These are phyloP conservation scores for Postia placenta DNA, from an alignment of 768 basidiomycete genomes.

Conservation along the genomic window DNA sequence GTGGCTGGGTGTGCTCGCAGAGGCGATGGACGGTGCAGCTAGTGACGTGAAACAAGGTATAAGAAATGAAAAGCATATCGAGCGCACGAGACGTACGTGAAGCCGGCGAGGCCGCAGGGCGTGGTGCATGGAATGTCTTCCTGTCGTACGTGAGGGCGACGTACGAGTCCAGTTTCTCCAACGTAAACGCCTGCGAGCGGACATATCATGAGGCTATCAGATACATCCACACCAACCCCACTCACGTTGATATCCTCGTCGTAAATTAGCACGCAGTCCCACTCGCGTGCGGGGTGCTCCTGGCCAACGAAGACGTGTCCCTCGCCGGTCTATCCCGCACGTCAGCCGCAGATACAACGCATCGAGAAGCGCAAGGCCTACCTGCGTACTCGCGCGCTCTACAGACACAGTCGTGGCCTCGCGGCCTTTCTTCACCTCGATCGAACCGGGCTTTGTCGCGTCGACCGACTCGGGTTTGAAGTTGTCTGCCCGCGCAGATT, in stretches of 20 bases:
- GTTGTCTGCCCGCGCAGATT: slow-evolving; percentile 44
- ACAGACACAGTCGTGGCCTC: slow-evolving; percentile 50
- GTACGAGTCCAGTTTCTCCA: slow-evolving; percentile 71
- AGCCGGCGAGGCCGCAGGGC: slow-evolving; percentile 13
- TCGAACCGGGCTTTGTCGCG: slow-evolving; percentile 52
- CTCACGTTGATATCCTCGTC: slow-evolving; percentile 69
- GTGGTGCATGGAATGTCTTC: slow-evolving; percentile 29
- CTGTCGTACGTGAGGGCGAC: slow-evolving; percentile 49
- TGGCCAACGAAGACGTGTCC: slow-evolving; percentile 47
- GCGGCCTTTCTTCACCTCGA: slow-evolving; percentile 51
- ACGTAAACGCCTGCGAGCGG: slow-evolving; percentile 51
- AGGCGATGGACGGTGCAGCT: slow-evolving; percentile 9
- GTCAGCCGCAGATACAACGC: background rate
- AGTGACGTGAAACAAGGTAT: slow-evolving; percentile 10
- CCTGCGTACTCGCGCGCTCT: slow-evolving; percentile 64
- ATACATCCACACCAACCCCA: slow-evolving; percentile 5
- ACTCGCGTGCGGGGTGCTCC: slow-evolving; percentile 57
- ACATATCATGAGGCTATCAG: slow-evolving; percentile 9
- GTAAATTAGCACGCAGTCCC: slow-evolving; percentile 75
- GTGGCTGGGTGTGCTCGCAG: slow-evolving; percentile 1
- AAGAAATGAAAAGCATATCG: slow-evolving; percentile 1
- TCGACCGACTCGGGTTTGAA: slow-evolving; percentile 75
- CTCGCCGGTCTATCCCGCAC: slow-evolving; percentile 42
- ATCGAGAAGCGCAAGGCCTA: slow-evolving; percentile 24
- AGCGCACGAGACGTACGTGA: slow-evolving; percentile 21